Evolutionary conservation across 163 green algal species (phyloP).

Genomic region (Trebouxiophyceae sp.): DNA sequence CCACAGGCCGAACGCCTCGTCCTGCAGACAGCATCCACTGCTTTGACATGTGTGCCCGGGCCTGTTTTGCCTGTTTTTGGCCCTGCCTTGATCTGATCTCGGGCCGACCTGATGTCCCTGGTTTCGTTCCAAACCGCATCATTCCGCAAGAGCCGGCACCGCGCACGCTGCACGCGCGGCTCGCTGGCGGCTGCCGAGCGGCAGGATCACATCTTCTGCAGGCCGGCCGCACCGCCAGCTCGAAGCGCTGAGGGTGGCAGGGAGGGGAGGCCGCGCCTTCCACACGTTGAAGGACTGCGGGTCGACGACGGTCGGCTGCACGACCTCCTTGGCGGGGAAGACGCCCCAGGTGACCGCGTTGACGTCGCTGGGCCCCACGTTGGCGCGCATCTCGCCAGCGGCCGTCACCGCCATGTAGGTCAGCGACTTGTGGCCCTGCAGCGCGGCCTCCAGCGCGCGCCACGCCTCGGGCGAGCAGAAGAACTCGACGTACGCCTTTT

Average conservation of each 20-base stretch:
- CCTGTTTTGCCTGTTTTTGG: no score
- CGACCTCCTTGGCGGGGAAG: conserved; percentile 76
- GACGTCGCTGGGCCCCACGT: conserved; percentile 27
- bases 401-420: conserved; percentile 67
- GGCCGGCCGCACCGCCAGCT: no score
- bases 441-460: conserved; percentile 30
- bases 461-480: conserved; percentile 60
- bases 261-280: conserved; percentile 31
- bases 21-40: no score
- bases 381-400: conserved; percentile 41
- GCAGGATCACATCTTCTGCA: no score
- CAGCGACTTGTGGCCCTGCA: conserved; percentile 31
- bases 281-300: conserved; percentile 60
- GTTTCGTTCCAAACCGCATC: no score
- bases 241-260: no score
- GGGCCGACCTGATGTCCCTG: no score
- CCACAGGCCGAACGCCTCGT: conserved; percentile 84
- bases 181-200: no score
- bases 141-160: no score
- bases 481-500: conserved; percentile 85
- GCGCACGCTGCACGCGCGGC: no score
- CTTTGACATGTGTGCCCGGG: no score
- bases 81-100: no score
- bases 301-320: conserved; percentile 80
- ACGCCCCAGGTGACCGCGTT: conserved; percentile 88